Evolutionary conservation across 2,329 filamentous ascomycete genomes (phyloP), one percentile per base, ranked within the genome.

Genomic region (Colletotrichum musicola): DNA sequence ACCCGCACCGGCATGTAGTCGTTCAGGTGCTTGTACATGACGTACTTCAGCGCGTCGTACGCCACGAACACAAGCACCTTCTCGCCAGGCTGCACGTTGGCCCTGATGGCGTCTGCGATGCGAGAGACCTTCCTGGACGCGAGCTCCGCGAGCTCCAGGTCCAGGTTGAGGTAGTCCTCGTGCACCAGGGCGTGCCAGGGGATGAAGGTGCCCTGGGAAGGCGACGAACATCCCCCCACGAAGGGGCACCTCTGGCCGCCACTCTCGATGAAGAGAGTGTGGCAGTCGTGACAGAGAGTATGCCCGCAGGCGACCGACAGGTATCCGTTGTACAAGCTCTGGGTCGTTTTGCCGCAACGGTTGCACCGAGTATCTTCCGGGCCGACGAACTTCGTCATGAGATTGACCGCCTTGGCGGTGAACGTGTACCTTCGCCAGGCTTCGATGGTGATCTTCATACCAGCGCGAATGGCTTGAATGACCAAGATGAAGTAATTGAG

Each of bases 31-130:
- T 25, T 5, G 12, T 69, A 61, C 1, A 82, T 66, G 16, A 78
- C 72, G 0, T 68, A 25, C 51, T 77, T 72, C 27, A 83, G 72
- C 12, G 62, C 55, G 0, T 73, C 42, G 57, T 77, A 78, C 56
- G 82, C 80, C 1, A 75, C 77, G 66, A 84, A 84, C 5, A 84
- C 59, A 2, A 84, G 69, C 5, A 79, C 74, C 12, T 71, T 71
- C 46, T 75, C 74, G 6, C 55, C 54, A 1, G 22, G 53, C 18
- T 20, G 68, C 6, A 79, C 76, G 2, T 74, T 62, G 0, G 42
- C 16, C 0, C 71, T 59, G 20, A 79, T 72, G 16, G 65, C 60
- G 42, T 68, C 57, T 56, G 80, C 68, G 9, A 76, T 73, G 12
- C 71, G 64, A 9, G 71, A 49, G 1, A 79, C 66, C 64, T 74